Conservation (phyloP, 768 basidiomycete species). For the Naematelia encephala region DNA sequence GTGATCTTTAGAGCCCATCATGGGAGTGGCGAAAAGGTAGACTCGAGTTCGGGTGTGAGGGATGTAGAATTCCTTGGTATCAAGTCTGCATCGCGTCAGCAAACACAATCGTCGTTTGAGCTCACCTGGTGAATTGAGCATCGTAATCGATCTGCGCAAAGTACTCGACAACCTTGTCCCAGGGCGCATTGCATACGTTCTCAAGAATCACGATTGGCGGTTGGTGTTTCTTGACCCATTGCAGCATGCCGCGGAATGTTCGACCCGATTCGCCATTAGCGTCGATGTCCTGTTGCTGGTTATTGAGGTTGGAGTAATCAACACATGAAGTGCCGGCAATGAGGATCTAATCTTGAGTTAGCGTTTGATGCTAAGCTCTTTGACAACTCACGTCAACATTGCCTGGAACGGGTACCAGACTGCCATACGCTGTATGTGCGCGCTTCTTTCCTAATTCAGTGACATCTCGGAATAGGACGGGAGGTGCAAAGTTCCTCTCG, state of each 20-base stretch:
- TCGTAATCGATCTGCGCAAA: slow-evolving; percentile 74
- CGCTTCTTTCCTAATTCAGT: slow-evolving; percentile 63
- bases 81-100: slow-evolving; percentile 26
- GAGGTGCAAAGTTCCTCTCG: slow-evolving; percentile 90
- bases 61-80: slow-evolving; percentile 76
- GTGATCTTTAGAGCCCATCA: slow-evolving; percentile 53
- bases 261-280: slow-evolving; percentile 87
- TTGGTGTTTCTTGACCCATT: slow-evolving; percentile 79
- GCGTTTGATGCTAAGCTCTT: neutral
- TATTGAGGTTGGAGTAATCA: slow-evolving; percentile 95
- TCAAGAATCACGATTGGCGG: slow-evolving; percentile 91
- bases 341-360: slow-evolving; percentile 27
- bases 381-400: slow-evolving; percentile 71
- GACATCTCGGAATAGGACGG: slow-evolving; percentile 87
- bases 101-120: slow-evolving; percentile 53
- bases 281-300: slow-evolving; percentile 82
- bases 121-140: slow-evolving; percentile 66
- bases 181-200: slow-evolving; percentile 89
- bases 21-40: slow-evolving; percentile 43
- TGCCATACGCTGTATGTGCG: slow-evolving; percentile 89
- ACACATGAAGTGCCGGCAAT: slow-evolving; percentile 95
- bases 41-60: slow-evolving; percentile 89
- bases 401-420: slow-evolving; percentile 77
- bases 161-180: slow-evolving; percentile 69
- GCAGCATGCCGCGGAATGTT: slow-evolving; percentile 92